Conservation (phyloP, 345 rosid genomes). For the Eucalyptus curtisii region DNA sequence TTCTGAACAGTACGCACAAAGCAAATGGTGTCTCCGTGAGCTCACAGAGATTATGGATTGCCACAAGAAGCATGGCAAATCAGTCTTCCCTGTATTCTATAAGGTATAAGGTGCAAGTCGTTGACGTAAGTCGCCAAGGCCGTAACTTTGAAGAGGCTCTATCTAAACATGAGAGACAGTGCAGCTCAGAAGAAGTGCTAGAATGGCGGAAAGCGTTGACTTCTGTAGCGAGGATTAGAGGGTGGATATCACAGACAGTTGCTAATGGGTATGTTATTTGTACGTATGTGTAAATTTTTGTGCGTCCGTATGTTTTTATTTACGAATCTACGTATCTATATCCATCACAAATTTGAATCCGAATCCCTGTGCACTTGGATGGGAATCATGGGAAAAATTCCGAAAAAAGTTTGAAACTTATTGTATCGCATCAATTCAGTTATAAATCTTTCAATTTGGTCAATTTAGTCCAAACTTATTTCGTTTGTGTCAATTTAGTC, state of each 20-base stretch:
- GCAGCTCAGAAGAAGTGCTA: background rate
- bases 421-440: too few relatives aligned
- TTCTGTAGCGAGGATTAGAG: background rate
- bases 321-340: background rate
- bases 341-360: too few relatives aligned
- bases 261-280: background rate
- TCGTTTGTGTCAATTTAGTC: too few relatives aligned
- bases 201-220: background rate
- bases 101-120: background rate
- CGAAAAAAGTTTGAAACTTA: too few relatives aligned
- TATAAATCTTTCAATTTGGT: too few relatives aligned
- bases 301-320: background rate
- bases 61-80: background rate
- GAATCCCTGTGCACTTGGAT: background rate
- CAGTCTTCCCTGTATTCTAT: background rate
- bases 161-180: background rate
- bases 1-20: background rate
- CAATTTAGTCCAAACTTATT: too few relatives aligned
- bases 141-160: background rate
- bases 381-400: background rate
- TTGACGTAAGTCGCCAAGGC: background rate
- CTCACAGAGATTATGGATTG: background rate
- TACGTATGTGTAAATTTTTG: background rate
- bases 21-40: background rate
- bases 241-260: background rate